Evolutionary conservation across 2,329 filamentous ascomycete genomes (phyloP).

Genomic region (Falciphora oryzae): DNA sequence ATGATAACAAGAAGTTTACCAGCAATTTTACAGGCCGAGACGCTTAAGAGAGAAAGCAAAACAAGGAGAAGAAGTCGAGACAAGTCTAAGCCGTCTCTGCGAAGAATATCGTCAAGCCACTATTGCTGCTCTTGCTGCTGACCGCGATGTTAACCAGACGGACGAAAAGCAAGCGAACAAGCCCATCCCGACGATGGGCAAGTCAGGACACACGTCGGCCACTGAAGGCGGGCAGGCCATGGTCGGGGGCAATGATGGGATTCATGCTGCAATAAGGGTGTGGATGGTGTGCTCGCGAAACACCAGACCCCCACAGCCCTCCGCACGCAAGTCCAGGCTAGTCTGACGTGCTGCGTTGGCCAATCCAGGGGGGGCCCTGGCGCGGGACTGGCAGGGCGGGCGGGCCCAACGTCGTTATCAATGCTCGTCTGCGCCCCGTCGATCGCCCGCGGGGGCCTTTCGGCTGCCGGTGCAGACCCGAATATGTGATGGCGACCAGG

Average conservation of each 20-base stretch:
- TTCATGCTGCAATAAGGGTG: not conserved
- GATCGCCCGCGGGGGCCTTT: not conserved
- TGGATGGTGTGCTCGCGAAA: not conserved
- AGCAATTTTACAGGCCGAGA: not conserved
- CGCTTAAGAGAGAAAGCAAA: not conserved
- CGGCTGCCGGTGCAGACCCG: not conserved
- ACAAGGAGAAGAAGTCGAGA: not conserved
- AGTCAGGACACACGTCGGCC: not conserved
- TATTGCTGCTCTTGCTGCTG: not conserved
- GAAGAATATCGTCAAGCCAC: not conserved
- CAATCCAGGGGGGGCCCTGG: not conserved
- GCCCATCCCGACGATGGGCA: not conserved
- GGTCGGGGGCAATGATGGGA: not conserved
- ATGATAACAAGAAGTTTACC: not conserved
- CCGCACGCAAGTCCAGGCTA: not conserved
- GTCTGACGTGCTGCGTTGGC: not conserved
- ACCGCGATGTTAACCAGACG: not conserved
- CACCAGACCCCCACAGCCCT: not conserved
- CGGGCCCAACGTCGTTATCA: conserved; percentile 17
- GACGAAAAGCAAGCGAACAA: not conserved
- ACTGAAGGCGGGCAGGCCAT: not conserved
- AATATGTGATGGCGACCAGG: not conserved
- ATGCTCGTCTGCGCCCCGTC: not conserved
- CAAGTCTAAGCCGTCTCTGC: not conserved
- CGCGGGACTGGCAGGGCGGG: too few species aligned